These are phyloP conservation scores for Cercophora samala DNA, from an alignment of 495 filamentous ascomycete genomes.

Conservation along the genomic window DNA sequence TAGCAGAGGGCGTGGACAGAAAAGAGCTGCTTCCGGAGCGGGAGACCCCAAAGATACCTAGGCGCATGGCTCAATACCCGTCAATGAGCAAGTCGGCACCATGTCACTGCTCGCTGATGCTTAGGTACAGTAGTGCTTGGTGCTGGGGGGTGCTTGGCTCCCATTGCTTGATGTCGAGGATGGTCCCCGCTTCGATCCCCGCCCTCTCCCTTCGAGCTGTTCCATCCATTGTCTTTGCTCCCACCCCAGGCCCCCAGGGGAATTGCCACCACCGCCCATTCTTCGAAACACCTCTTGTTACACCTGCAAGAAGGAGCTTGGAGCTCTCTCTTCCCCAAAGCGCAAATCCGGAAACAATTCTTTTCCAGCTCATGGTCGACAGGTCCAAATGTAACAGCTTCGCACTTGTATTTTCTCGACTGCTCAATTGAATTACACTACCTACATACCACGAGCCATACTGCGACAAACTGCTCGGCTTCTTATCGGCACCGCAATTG, in stretches of 20 bases:
- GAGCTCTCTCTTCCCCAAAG: conserved; percentile 29
- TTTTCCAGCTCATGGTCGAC: conserved; percentile 22
- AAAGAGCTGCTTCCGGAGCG: conserved; percentile 7
- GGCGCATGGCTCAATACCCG: neutral
- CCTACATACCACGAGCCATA: too few species aligned
- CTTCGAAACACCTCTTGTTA: conserved; percentile 51
- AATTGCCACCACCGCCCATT: conserved; percentile 29
- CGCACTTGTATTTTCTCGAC: conserved; percentile 22
- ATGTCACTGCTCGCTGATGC: conserved; percentile 9
- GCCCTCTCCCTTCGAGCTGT: conserved; percentile 35
- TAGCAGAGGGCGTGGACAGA: conserved; percentile 6
- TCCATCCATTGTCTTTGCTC: conserved; percentile 24
- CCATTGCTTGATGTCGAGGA: neutral
- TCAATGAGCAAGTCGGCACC: conserved; percentile 8
- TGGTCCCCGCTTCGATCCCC: conserved; percentile 30
- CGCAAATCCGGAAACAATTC: conserved; percentile 17
- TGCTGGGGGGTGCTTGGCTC: neutral
- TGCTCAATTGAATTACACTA: conserved; percentile 39
- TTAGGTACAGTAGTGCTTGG: neutral
- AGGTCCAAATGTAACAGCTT: conserved; percentile 27
- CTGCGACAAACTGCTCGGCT: neutral
- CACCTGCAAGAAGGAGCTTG: conserved; percentile 38
- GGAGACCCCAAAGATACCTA: conserved; percentile 8
- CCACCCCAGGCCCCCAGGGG: conserved; percentile 10
- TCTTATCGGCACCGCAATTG: neutral